Evolutionary conservation across 495 filamentous ascomycete genomes (phyloP).

Genomic region (Aspergillus sclerotioniger): DNA sequence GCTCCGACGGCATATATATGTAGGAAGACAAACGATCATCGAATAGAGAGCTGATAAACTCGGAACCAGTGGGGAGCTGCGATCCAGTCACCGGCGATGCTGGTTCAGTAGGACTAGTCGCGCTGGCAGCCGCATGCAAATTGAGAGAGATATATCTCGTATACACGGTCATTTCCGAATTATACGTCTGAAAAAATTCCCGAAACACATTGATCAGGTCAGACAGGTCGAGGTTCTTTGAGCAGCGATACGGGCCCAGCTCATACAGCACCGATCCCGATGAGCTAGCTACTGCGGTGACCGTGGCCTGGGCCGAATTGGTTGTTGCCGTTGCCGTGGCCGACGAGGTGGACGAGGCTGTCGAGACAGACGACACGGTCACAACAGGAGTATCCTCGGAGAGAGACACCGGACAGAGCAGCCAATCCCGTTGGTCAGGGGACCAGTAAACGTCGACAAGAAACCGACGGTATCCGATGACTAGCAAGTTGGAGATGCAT

Average conservation of each 20-base stretch:
- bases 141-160: slow-evolving; percentile 56
- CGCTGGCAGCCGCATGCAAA: slow-evolving; percentile 55
- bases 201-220: slow-evolving; percentile 46
- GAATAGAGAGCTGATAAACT: slow-evolving; percentile 36
- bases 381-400: slow-evolving; percentile 27
- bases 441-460: slow-evolving; percentile 68
- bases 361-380: slow-evolving; percentile 10
- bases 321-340: slow-evolving; percentile 26
- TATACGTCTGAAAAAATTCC: slow-evolving; percentile 48
- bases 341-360: slow-evolving; percentile 23
- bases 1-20: slow-evolving; percentile 52
- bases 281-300: slow-evolving; percentile 29
- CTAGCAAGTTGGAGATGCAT: slow-evolving; percentile 62
- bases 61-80: slow-evolving; percentile 34
- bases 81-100: slow-evolving; percentile 29
- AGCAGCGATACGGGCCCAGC: slow-evolving; percentile 58
- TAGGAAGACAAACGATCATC: slow-evolving; percentile 42
- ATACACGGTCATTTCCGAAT: slow-evolving; percentile 40
- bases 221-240: slow-evolving; percentile 44
- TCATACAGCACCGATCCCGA: slow-evolving; percentile 41
- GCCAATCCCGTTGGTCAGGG: slow-evolving; percentile 47
- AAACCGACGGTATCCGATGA: slow-evolving; percentile 56
- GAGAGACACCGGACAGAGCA: slow-evolving; percentile 55
- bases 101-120: slow-evolving; percentile 36
- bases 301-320: slow-evolving; percentile 23